Base-by-base conservation (phyloP, 2,329 filamentous ascomycete species). In the Rasamsonia emersonii region DNA sequence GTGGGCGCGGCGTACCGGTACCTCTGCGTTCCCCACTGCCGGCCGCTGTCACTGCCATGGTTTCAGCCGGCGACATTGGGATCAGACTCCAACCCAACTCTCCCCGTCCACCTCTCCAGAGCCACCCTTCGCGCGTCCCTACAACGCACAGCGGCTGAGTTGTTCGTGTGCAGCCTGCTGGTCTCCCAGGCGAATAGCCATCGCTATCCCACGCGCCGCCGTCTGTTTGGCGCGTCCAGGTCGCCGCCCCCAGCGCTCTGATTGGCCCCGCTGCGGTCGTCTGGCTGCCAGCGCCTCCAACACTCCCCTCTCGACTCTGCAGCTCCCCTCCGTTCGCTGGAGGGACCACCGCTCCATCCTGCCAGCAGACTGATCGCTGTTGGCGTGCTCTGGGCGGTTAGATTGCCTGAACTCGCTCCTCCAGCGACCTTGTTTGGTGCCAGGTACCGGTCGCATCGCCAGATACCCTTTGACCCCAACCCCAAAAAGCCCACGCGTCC, bases 201-300 rank as follows among this genome's bases (percentile, higher is more conserved):
- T 27, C 24, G 17, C 19, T n/a, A n/a, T 10, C 18, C 31, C 23
- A 3, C 4, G 23, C 24, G 23, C n/a, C 31, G 21, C 31, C 14
- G 17, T 9, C 18, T 18, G 20, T 31, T 24, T 14, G 29, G 29
- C 29, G 29, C 25, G 19, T 17, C 15, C 28, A 36, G 24, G 15
- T 28, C 30, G 24, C 35, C 29, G 29, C 35, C 36, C 28, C 36
- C 26, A 31, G 32, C 32, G 36, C 29, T 24, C 24, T 38, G 36
- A 38, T 38, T 38, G 36, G 36, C 33, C 28, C 33, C 33, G 36
- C 36, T 31, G 35, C 35, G n/a, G n/a, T n/a, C n/a, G n/a, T n/a
- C n/a, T n/a, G n/a, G n/a, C n/a, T n/a, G n/a, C n/a, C n/a, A n/a
- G n/a, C n/a, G n/a, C n/a, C n/a, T n/a, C n/a, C n/a, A n/a, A n/a